phyloP scores from a whole-genome alignment of 2,329 filamentous ascomycete species.

The Epichloe baconii region DNA sequence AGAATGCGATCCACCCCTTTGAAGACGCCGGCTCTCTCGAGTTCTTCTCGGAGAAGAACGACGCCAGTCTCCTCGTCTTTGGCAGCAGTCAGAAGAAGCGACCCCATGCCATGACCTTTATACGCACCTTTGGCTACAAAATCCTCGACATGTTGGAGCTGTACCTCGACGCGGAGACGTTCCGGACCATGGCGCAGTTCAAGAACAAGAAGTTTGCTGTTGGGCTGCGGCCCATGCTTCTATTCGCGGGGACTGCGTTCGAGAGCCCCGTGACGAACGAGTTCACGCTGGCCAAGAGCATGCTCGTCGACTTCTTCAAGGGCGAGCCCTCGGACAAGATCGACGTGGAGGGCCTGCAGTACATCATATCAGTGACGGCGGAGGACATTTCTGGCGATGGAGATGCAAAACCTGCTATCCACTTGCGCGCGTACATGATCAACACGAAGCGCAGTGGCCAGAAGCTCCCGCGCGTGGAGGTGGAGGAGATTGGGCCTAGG shows the following conservation, averaged over 20 bases:
- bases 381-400: constrained; percentile 41
- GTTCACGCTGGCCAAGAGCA: constrained; percentile 75
- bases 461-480: constrained; percentile 76
- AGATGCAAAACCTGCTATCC: constrained; percentile 41
- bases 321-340: constrained; percentile 64
- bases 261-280: constrained; percentile 67
- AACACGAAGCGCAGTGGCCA: constrained; percentile 77
- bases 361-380: constrained; percentile 70
- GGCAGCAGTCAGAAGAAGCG: constrained; percentile 85
- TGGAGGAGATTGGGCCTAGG: constrained; percentile 89
- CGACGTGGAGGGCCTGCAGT: constrained; percentile 90
- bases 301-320: constrained; percentile 85
- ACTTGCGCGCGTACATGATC: constrained; percentile 73
- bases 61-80: constrained; percentile 74
- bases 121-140: constrained; percentile 74
- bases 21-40: constrained; percentile 78
- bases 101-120: constrained; percentile 76
- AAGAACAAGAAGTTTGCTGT: constrained; percentile 63
- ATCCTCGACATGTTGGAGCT: constrained; percentile 93
- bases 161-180: constrained; percentile 62
- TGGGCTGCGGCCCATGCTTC: constrained; percentile 75
- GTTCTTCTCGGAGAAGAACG: constrained; percentile 96
- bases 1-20: constrained; percentile 91
- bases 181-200: constrained; percentile 60
- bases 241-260: constrained; percentile 83